A percentile compares a stretch with the other conserved stretches of the same genome.
phyloP scores from a whole-genome alignment of 768 basidiomycete genomes.

The Pleurotus platypus region DNA sequence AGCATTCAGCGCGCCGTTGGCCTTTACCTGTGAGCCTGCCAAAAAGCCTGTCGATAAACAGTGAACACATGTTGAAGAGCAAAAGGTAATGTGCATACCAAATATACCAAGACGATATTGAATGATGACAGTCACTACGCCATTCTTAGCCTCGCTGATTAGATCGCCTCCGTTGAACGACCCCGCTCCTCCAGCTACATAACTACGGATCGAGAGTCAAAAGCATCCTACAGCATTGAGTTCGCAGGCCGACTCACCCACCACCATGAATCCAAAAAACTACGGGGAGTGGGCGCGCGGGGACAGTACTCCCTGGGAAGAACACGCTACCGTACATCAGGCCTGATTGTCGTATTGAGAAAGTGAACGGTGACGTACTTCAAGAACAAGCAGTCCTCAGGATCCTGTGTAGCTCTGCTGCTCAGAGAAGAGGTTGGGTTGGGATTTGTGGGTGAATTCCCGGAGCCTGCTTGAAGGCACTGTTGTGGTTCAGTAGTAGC shows the following conservation, averaged over 20 bases:
- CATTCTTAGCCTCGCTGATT: slow-evolving; percentile 10
- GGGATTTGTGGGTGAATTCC: slow-evolving; percentile 27
- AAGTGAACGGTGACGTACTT: slow-evolving; percentile 21
- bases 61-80: too few relatives aligned
- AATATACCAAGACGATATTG: slow-evolving; percentile 43
- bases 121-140: slow-evolving; percentile 32
- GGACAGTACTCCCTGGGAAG: slow-evolving; percentile 26
- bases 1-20: slow-evolving; percentile 40
- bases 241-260: background rate
- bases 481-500: slow-evolving; percentile 26
- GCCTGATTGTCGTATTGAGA: too few relatives aligned
- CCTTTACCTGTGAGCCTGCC: slow-evolving; percentile 36
- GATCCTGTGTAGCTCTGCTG: slow-evolving; percentile 8
- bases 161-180: slow-evolving; percentile 5
- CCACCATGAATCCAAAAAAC: slow-evolving; percentile 12
- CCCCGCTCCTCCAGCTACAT: slow-evolving; percentile 4
- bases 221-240: background rate
- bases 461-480: slow-evolving; percentile 27
- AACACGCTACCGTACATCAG: slow-evolving; percentile 20
- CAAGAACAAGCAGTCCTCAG: slow-evolving; percentile 40
- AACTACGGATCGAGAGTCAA: background rate
- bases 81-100: background rate
- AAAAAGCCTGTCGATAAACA: slow-evolving; percentile 30
- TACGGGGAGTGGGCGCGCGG: slow-evolving; percentile 17
- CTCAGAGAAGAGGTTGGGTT: slow-evolving; percentile 15